Conservation (phyloP, 2,329 filamentous ascomycete species). For the Monosporascus sp. region DNA sequence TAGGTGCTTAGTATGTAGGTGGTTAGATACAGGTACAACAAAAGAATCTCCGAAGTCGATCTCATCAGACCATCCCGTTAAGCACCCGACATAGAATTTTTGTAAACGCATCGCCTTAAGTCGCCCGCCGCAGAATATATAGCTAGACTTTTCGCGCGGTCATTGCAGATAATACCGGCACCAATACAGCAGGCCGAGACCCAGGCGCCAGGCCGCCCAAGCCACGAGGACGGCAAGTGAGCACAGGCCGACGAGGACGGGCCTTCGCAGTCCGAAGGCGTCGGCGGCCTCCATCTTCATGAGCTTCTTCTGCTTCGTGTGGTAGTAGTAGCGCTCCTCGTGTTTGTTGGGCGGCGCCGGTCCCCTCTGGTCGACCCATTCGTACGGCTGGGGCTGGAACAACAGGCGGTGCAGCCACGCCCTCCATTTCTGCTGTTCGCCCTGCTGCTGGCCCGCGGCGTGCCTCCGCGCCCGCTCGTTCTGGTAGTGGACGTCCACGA, state of each 20-base stretch:
- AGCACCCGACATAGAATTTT: too few species aligned
- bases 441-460: conserved; percentile 21
- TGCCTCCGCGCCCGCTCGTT: conserved; percentile 39
- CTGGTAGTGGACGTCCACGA: conserved; percentile 56
- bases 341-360: conserved; percentile 10
- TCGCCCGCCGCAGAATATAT: too few species aligned
- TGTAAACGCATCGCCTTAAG: too few species aligned
- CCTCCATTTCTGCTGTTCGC: conserved; percentile 25
- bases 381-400: conserved; percentile 35
- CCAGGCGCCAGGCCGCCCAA: conserved; percentile 24
- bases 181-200: background rate
- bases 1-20: too few species aligned
- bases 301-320: conserved; percentile 54
- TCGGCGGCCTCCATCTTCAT: conserved; percentile 58
- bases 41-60: too few species aligned
- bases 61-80: too few species aligned
- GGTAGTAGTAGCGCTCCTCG: conserved; percentile 40
- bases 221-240: conserved; percentile 25
- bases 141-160: too few species aligned
- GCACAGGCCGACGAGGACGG: conserved; percentile 47
- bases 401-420: conserved; percentile 37
- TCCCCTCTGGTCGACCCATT: conserved; percentile 21
- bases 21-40: too few species aligned
- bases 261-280: conserved; percentile 54
- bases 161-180: too few species aligned